Percentiles rank a stretch among this genome's conserved stretches.
Evolutionary conservation across 148 eudicot genomes (phyloP).

Genomic region (Pouteria glomerata): DNA sequence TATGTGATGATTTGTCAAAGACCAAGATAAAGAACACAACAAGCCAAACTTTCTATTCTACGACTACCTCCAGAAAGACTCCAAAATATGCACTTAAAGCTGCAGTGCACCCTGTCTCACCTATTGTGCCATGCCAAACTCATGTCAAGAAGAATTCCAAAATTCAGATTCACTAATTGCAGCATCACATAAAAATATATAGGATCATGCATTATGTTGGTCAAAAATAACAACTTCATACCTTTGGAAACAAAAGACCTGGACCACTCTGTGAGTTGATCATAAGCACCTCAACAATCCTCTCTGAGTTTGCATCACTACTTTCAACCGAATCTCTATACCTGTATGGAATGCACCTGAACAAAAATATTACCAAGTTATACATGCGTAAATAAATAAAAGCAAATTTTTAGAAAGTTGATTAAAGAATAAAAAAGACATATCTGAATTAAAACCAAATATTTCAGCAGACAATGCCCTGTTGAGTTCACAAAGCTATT

Average conservation of each 20-base stretch:
- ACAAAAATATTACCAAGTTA: background rate
- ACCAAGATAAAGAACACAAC: background rate
- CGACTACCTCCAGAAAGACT: background rate
- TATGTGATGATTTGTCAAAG: background rate
- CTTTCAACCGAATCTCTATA: conserved; percentile 31
- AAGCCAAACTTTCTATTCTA: background rate
- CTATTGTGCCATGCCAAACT: background rate
- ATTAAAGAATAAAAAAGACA: background rate
- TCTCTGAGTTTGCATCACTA: conserved; percentile 23
- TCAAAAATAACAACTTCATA: too few species aligned
- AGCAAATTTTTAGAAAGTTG: background rate
- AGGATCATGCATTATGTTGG: background rate
- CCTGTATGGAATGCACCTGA: conserved; percentile 52
- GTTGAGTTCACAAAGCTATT: background rate
- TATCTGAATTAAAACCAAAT: background rate
- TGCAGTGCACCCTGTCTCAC: background rate
- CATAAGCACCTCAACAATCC: conserved; percentile 60
- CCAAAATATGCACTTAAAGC: background rate
- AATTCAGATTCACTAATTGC: background rate
- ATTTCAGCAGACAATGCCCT: background rate
- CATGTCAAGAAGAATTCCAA: background rate
- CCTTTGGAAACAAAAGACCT: conserved; percentile 75
- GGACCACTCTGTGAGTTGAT: conserved; percentile 53
- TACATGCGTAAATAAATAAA: background rate
- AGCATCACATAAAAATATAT: background rate